Percentiles rank a stretch among this genome's conserved stretches.
Conservation (phyloP, 306 rosid genomes). For the Amphicarpaea edgeworthii region DNA sequence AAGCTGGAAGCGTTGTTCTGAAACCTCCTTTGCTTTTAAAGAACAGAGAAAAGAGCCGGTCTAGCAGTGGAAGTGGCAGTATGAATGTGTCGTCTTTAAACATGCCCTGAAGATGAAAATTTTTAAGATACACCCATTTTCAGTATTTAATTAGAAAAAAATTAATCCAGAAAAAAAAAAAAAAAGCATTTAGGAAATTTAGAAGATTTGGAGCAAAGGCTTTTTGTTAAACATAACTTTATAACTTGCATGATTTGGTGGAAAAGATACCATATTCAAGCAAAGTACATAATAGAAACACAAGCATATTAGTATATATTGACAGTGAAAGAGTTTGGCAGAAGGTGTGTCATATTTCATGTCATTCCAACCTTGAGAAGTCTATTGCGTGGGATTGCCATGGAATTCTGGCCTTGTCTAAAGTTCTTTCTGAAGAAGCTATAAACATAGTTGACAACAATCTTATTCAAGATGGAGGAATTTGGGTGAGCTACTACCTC, state of each 20-base stretch:
- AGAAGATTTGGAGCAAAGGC: not conserved
- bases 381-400: too few relatives aligned
- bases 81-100: too few relatives aligned
- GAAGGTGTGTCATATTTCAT: too few relatives aligned
- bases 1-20: slow-evolving; percentile 13
- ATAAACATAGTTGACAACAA: not conserved
- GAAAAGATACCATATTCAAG: not conserved
- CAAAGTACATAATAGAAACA: too few relatives aligned
- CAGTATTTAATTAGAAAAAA: too few relatives aligned
- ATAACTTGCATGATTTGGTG: not conserved
- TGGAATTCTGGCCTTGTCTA: too few relatives aligned
- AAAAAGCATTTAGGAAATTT: too few relatives aligned
- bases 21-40: slow-evolving; percentile 46
- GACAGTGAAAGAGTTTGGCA: too few relatives aligned
- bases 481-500: not conserved
- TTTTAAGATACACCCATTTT: too few relatives aligned
- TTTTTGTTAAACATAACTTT: not conserved
- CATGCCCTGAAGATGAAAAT: too few relatives aligned
- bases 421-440: not conserved
- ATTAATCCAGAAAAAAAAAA: too few relatives aligned
- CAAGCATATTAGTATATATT: not conserved
- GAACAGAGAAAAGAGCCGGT: slow-evolving; percentile 58
- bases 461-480: not conserved
- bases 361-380: too few relatives aligned
- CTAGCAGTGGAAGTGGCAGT: not conserved